These are phyloP conservation scores for Albifimbria verrucaria DNA, from an alignment of 2,329 filamentous ascomycete species.

Conservation along the genomic window DNA sequence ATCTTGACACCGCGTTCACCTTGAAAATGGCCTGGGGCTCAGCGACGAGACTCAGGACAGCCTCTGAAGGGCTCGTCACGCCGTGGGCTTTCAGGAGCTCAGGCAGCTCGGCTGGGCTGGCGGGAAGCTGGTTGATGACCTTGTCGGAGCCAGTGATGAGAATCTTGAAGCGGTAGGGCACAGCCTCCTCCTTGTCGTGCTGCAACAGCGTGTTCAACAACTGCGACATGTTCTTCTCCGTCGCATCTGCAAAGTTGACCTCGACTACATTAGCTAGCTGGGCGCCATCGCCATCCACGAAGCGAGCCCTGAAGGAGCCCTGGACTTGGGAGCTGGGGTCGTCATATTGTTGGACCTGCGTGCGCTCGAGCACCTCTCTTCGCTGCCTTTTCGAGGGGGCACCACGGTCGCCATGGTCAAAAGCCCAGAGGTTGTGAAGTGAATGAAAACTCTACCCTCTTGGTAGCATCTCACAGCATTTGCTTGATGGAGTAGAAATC, in stretches of 20 bases:
- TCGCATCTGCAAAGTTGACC: conserved; percentile 80
- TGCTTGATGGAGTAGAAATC: too few species aligned
- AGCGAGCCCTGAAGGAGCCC: conserved; percentile 81
- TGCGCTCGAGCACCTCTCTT: conserved; percentile 68
- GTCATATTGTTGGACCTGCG: conserved; percentile 73
- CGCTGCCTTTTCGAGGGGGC: conserved; percentile 89
- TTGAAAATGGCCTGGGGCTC: conserved; percentile 90
- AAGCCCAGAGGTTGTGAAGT: too few species aligned
- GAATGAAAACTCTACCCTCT: too few species aligned
- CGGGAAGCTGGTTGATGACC: conserved; percentile 54
- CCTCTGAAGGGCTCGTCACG: conserved; percentile 56
- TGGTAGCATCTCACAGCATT: too few species aligned
- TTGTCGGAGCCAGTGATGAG: conserved; percentile 52
- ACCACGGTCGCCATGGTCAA: conserved; percentile 70
- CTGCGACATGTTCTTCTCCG: conserved; percentile 83
- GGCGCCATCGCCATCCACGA: conserved; percentile 76
- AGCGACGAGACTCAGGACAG: conserved; percentile 52
- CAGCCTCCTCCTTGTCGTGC: conserved; percentile 54
- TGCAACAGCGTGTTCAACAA: conserved; percentile 76
- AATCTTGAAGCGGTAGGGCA: conserved; percentile 61
- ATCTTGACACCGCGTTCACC: conserved; percentile 87
- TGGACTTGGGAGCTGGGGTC: conserved; percentile 59
- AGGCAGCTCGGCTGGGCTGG: conserved; percentile 52
- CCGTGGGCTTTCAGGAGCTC: conserved; percentile 53
- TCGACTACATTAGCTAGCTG: conserved; percentile 67